Evolutionary conservation across 352 stramenopile genomes (phyloP), one percentile per base, ranked within the genome.

Genomic region (Phytophthora pluvialis): DNA sequence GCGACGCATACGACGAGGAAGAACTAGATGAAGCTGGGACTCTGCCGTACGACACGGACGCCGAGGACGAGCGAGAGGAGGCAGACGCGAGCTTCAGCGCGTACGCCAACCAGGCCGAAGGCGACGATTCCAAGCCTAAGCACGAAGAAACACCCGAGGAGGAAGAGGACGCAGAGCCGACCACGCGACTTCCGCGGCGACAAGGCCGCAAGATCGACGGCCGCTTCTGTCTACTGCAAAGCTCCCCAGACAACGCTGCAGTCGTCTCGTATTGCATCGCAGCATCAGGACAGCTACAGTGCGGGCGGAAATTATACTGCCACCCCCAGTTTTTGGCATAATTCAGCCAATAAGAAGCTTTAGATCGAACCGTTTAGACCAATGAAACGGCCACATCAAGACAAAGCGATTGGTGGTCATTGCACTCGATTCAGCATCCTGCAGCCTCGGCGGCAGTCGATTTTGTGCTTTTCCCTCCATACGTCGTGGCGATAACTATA

Each of bases 201-300:
- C 60, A 54, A 62, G 66, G 66, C 35, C 39, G 55, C 4, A 73
- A 73, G 35, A 51, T 70, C 25, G 36, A 60, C 28, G 54, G 54
- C 54, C 53, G 33, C 2, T 73, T 67, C 32, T 70, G 47, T 44
- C 16, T 73, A 1, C 21, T 70, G 4, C 48, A 67, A 32, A 54
- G 48, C 13, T 44, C 31, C 13, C 6, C 38, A 21, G 50, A 44
- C 3, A 9, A 40, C 16, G 9, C 32, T 1, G 32, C 21, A 50
- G 21, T 21, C 25, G 33, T 13, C 44, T 29, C n/a, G 55, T 16
- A 38, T 2, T 8, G 21, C 21, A 67, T 72, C 11, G 25, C 33
- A 53, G 33, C 18, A 21, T 33, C 48, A 42, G 64, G 50, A 0
- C 48, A 52, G 10, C 43, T 72, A 43, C 36, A 43, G 15, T 43